Conservation (phyloP, 495 filamentous ascomycete genomes). For the Hypomontagnella monticulosa region DNA sequence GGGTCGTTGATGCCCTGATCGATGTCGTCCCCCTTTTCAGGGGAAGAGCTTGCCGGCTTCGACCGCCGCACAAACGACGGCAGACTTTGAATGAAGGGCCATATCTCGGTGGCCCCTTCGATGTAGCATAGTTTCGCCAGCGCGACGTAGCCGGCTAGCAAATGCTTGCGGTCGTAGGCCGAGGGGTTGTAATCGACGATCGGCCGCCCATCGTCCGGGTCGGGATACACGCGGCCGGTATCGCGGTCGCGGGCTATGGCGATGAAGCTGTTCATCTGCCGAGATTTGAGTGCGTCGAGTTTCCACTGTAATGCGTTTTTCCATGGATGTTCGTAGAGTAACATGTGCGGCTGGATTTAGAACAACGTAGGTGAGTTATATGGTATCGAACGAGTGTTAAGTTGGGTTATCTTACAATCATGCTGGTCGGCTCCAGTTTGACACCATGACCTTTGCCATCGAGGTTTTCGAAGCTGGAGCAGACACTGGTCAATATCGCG, state of each 20-base stretch:
- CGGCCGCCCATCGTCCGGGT: slow-evolving; percentile 70
- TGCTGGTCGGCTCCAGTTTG: slow-evolving; percentile 77
- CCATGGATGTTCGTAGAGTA: slow-evolving; percentile 71
- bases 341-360: slow-evolving; percentile 42
- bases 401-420: slow-evolving; percentile 56
- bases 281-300: slow-evolving; percentile 65
- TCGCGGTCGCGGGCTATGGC: slow-evolving; percentile 76
- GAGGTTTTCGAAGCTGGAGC: slow-evolving; percentile 81
- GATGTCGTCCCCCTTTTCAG: slow-evolving; percentile 30
- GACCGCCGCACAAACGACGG: slow-evolving; percentile 70
- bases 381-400: not conserved
- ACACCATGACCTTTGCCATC: slow-evolving; percentile 84
- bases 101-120: slow-evolving; percentile 80
- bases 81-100: slow-evolving; percentile 66
- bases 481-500: slow-evolving; percentile 76
- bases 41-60: slow-evolving; percentile 15
- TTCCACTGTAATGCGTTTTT: slow-evolving; percentile 73
- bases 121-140: slow-evolving; percentile 80
- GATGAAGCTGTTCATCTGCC: slow-evolving; percentile 73
- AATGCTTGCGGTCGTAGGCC: slow-evolving; percentile 72
- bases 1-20: slow-evolving; percentile 71
- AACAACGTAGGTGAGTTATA: not conserved
- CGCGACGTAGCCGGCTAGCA: slow-evolving; percentile 75
- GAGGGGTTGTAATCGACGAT: slow-evolving; percentile 75
- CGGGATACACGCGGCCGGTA: slow-evolving; percentile 76